phyloP scores from a whole-genome alignment of 2,329 filamentous ascomycete genomes.

The Ophidiomyces ophidiicola region DNA sequence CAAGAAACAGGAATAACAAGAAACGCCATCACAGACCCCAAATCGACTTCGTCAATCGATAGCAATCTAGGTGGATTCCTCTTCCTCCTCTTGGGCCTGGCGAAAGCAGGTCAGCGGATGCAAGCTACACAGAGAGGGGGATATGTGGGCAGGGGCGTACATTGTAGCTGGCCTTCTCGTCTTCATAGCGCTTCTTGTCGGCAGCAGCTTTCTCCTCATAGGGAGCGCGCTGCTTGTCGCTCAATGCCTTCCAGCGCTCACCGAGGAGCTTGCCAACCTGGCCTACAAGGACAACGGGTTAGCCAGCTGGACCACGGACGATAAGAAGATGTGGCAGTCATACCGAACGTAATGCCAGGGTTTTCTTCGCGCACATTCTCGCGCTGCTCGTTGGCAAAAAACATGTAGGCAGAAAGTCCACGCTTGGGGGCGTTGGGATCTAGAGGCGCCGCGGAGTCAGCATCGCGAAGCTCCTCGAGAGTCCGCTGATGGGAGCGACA shows the following conservation, averaged over 20 bases:
- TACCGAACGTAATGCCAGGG: conserved; percentile 92
- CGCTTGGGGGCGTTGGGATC: conserved; percentile 98
- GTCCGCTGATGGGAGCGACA: neutral
- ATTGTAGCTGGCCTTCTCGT: conserved; percentile 90
- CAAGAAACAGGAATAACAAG: conserved; percentile 10
- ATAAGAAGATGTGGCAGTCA: conserved; percentile 21
- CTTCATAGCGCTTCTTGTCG: conserved; percentile 99
- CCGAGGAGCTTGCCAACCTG: conserved; percentile 97
- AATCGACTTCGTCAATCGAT: conserved; percentile 2
- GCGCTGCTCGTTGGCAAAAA: conserved; percentile 99
- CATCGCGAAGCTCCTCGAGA: neutral
- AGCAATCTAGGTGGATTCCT: conserved; percentile 15
- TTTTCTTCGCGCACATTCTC: conserved; percentile 98
- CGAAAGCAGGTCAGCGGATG: neutral
- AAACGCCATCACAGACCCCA: conserved; percentile 8
- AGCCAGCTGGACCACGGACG: neutral
- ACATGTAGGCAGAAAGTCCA: conserved; percentile 99
- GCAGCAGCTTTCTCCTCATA: conserved; percentile 94
- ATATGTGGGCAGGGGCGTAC: conserved; percentile 42
- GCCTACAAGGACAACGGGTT: conserved; percentile 40
- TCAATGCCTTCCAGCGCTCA: conserved; percentile 96
- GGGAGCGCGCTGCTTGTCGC: conserved; percentile 79
- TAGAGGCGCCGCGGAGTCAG: conserved; percentile 27
- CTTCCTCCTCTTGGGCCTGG: conserved; percentile 15
- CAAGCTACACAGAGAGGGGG: conserved; percentile 4